Conservation (phyloP, 352 stramenopile genomes). For the Globisporangium nagaii region DNA sequence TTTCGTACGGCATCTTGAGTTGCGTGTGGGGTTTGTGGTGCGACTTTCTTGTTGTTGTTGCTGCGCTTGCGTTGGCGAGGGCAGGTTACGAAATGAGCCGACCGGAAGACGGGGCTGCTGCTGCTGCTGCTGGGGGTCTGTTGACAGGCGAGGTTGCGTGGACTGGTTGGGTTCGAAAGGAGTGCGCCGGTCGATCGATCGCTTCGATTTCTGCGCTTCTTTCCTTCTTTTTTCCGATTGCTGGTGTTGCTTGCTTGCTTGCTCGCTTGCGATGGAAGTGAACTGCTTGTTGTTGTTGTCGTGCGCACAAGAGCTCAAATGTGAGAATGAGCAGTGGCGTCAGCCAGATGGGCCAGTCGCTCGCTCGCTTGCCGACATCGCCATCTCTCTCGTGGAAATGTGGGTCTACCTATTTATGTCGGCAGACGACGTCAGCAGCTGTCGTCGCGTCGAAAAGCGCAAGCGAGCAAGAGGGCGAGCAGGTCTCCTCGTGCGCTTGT, state of each 20-base stretch:
- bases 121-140: background rate
- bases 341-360: constrained; percentile 7
- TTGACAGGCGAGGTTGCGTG: background rate
- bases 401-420: constrained; percentile 11
- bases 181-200: background rate
- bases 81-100: constrained; percentile 20
- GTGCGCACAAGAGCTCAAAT: constrained; percentile 8
- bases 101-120: constrained; percentile 5
- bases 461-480: too few relatives aligned
- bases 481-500: too few relatives aligned
- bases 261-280: background rate
- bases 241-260: background rate
- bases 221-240: background rate
- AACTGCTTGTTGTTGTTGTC: background rate
- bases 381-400: background rate
- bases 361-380: too few relatives aligned
- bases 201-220: constrained; percentile 8
- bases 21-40: background rate
- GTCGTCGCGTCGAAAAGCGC: constrained; percentile 4
- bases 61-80: constrained; percentile 3
- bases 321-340: constrained; percentile 7
- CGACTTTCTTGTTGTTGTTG: background rate
- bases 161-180: background rate
- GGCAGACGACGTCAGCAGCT: constrained; percentile 1
- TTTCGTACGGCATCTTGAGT: constrained; percentile 67